Percentiles rank a stretch among this genome's conserved stretches.
phyloP scores from a whole-genome alignment of 768 basidiomycete species.

The Jaapia argillacea region DNA sequence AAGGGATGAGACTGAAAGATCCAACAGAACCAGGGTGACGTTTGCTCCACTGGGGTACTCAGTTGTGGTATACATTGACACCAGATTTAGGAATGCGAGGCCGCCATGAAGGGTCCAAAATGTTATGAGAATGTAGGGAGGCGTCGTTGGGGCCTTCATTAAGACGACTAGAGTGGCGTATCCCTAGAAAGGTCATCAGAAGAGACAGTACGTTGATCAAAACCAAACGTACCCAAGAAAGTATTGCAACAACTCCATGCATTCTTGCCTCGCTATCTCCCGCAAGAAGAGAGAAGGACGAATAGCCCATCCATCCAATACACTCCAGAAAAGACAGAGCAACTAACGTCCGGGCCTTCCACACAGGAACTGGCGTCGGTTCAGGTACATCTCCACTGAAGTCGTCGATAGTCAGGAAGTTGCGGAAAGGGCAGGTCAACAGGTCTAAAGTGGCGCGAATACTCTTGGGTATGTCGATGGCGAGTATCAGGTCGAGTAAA shows the following conservation, averaged over 20 bases:
- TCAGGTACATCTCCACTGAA: slow-evolving; percentile 26
- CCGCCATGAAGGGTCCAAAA: slow-evolving; percentile 30
- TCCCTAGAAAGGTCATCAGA: slow-evolving; percentile 29
- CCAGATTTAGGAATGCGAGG: slow-evolving; percentile 26
- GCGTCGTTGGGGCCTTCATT: slow-evolving; percentile 33
- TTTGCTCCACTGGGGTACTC: too few species aligned
- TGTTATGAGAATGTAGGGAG: slow-evolving; percentile 40
- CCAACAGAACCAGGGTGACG: slow-evolving; percentile 18
- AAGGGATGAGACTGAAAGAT: slow-evolving; percentile 21
- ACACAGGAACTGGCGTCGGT: slow-evolving; percentile 12
- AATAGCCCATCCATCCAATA: too few species aligned
- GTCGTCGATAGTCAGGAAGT: slow-evolving; percentile 43
- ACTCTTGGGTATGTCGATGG: not conserved
- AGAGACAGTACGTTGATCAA: too few species aligned
- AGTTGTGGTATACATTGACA: slow-evolving; percentile 18
- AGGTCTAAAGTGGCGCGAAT: not conserved
- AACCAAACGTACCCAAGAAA: too few species aligned
- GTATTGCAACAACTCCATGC: too few species aligned
- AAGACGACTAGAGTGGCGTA: slow-evolving; percentile 32
- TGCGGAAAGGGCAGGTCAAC: slow-evolving; percentile 28
- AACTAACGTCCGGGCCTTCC: slow-evolving; percentile 25
- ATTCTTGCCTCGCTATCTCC: too few species aligned
- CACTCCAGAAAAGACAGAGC: slow-evolving; percentile 28
- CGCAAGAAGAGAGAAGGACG: too few species aligned
- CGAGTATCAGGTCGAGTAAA: not conserved